Conservation (phyloP, 768 basidiomycete species). For the Mycena latifolia region DNA sequence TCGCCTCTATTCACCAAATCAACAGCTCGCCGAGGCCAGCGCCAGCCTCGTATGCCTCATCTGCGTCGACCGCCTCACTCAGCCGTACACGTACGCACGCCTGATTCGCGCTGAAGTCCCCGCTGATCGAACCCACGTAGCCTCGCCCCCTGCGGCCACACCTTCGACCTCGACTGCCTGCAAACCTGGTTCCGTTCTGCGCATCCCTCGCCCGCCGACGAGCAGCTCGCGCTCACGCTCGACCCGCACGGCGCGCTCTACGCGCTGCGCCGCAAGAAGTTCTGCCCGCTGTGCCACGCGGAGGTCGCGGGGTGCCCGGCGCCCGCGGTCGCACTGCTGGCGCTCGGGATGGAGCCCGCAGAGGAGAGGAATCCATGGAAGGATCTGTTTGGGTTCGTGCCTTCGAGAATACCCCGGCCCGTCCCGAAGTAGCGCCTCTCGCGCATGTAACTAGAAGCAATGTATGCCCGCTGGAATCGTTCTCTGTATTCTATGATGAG, state of each 20-base stretch:
- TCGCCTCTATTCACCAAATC: neutral
- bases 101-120: neutral
- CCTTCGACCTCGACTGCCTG: constrained; percentile 26
- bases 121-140: neutral
- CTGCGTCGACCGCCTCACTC: constrained; percentile 25
- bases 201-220: constrained; percentile 21
- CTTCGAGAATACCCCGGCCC: neutral
- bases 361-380: constrained; percentile 8
- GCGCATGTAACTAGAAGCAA: too few relatives aligned
- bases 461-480: too few relatives aligned
- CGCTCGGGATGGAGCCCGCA: constrained; percentile 3
- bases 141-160: constrained; percentile 28
- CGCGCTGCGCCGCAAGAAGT: constrained; percentile 14
- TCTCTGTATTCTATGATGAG: too few relatives aligned
- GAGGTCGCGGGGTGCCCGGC: constrained; percentile 9
- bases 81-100: constrained; percentile 19
- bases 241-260: constrained; percentile 12
- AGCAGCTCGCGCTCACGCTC: constrained; percentile 11
- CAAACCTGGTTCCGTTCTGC: constrained; percentile 18
- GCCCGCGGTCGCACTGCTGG: constrained; percentile 8
- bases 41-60: constrained; percentile 24
- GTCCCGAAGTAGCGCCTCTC: neutral
- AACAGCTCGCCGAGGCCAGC: constrained; percentile 19
- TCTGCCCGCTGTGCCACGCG: constrained; percentile 21
- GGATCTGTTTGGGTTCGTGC: constrained; percentile 4